A percentile compares a stretch with the other conserved stretches of the same genome.
phyloP scores from a whole-genome alignment of 495 filamentous ascomycete species.

The Oleoguttula mirabilis region DNA sequence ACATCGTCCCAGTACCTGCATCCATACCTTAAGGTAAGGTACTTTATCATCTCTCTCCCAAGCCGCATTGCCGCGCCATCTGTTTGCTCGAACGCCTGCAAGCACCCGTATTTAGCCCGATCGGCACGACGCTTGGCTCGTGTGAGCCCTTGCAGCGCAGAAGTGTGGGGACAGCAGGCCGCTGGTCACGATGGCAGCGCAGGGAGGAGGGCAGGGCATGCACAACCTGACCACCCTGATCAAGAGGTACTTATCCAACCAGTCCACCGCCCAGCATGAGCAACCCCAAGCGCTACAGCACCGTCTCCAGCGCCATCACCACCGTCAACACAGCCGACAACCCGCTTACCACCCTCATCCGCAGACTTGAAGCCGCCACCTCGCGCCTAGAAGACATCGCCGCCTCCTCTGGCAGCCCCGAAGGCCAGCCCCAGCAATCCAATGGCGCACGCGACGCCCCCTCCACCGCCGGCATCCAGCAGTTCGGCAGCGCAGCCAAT shows the following conservation, averaged over 20 bases:
- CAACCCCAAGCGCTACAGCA: not conserved
- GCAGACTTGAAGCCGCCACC: slow-evolving; percentile 95
- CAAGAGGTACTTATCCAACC: slow-evolving; percentile 58
- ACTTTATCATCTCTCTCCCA: too few species aligned
- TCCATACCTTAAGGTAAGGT: too few species aligned
- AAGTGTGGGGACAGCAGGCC: too few species aligned
- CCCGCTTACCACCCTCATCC: slow-evolving; percentile 34
- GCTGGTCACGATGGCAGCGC: too few species aligned
- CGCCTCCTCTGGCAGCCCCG: slow-evolving; percentile 49
- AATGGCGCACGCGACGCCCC: slow-evolving; percentile 5
- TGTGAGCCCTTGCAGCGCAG: too few species aligned
- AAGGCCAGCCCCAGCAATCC: slow-evolving; percentile 18
- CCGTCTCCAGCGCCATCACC: slow-evolving; percentile 2
- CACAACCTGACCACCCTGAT: slow-evolving; percentile 94
- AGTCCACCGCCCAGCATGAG: slow-evolving; percentile 1
- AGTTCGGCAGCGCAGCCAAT: not conserved
- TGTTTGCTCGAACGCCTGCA: too few species aligned
- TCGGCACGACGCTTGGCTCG: too few species aligned
- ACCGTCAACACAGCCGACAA: slow-evolving; percentile 7
- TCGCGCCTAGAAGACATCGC: slow-evolving; percentile 94
- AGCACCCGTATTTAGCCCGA: too few species aligned
- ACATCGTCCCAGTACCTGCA: too few species aligned
- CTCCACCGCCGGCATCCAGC: slow-evolving; percentile 25
- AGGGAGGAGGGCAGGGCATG: slow-evolving; percentile 60
- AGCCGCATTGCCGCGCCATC: too few species aligned